Base-by-base conservation (phyloP, 768 basidiomycete species). In the Lyophyllum atratum region DNA sequence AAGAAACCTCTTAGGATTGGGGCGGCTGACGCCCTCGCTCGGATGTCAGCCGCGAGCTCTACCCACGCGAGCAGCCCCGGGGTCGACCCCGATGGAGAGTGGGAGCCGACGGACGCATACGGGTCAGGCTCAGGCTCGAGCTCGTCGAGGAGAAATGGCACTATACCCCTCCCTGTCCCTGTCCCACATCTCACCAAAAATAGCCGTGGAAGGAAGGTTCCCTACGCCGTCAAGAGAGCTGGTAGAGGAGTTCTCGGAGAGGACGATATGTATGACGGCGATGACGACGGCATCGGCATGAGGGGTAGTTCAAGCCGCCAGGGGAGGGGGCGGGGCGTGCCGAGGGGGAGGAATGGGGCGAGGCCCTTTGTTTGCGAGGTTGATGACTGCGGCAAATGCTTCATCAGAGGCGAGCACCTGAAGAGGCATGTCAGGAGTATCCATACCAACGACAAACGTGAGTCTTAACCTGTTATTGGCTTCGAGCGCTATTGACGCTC, bases 381-480 rank as follows among this genome's bases (percentile, higher is more conserved):
- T 25, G 81, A 83, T 15, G 92, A 86, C 5, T 95, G 94, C 70
- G 89, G 88, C 42, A 94, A 94, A 74, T 90, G 87, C 64, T 95
- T 96, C 72, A 86, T 88, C 33, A 80, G 94, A 28, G 89, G 89
- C 21, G 94, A 96, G 72, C 94, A 96, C 70, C 74, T 96, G 60
- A 95, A 95, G 79, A 78, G 94, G 60, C 93, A 95, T 70, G 82
- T 95, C 39, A 75, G 92, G 63, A 89, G 88, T 66, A 93, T 95
- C 52, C 93, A 95, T 73, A 94, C 93, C 22, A 84, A 94, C 71
- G 93, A 95, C 70, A 94, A 93, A 77, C 93, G 93, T 95, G 67
- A 72, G 92, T 82, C 19, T 26, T 14, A 57, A 42, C 31, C 55
- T 63, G 47, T 44, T 4, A 25, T 39, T 37, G 57, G 21, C 28